phyloP scores from a whole-genome alignment of 192 early-diverging fungal species.

The Pilobolus umbonatus region DNA sequence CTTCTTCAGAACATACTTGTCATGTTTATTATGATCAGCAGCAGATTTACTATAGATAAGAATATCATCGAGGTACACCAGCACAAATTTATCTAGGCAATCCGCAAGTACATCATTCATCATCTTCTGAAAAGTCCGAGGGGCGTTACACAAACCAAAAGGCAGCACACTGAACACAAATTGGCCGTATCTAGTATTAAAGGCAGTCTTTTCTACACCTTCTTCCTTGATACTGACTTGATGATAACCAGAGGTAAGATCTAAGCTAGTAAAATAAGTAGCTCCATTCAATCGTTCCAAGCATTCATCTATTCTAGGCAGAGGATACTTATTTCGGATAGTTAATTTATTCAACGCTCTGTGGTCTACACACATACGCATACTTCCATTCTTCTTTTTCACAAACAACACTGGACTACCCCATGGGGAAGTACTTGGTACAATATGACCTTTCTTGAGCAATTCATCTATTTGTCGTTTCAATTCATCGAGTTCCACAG shows the following conservation, averaged over 20 bases:
- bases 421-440: conserved; percentile 29
- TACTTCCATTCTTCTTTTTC: conserved; percentile 17
- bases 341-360: conserved; percentile 41
- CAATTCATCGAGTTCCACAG: conserved; percentile 2
- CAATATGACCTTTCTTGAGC: conserved; percentile 26
- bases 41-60: conserved; percentile 24
- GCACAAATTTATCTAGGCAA: conserved; percentile 26
- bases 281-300: no score
- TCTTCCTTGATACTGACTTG: no score
- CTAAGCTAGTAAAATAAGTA: no score
- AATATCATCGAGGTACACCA: conserved; percentile 40
- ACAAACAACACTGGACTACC: conserved; percentile 41
- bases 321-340: conserved; percentile 31
- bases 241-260: no score
- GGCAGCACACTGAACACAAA: conserved; percentile 54
- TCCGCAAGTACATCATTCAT: conserved; percentile 44
- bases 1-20: conserved; percentile 9
- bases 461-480: conserved; percentile 11
- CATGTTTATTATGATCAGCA: conserved; percentile 19
- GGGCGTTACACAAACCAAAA: conserved; percentile 56
- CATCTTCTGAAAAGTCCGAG: conserved; percentile 46
- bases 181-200: conserved; percentile 32
- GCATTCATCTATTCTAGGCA: conserved; percentile 43
- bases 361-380: conserved; percentile 50
- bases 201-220: no score